Evolutionary conservation across 2,329 filamentous ascomycete species (phyloP).

Genomic region (Diaporthe citrichinensis): DNA sequence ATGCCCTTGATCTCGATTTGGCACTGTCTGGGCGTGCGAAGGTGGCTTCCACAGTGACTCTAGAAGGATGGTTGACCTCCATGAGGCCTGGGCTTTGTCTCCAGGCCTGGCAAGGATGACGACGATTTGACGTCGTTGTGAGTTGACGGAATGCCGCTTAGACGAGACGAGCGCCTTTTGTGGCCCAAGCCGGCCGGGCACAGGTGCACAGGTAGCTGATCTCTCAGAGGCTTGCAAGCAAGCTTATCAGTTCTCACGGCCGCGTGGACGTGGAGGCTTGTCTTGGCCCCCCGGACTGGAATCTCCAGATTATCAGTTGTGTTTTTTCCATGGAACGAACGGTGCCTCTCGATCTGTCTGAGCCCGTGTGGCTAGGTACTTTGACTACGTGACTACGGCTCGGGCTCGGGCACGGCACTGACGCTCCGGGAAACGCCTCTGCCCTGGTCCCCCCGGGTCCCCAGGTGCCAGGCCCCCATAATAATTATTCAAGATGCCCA

Average conservation of each 20-base stretch:
- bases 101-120: background rate
- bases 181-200: background rate
- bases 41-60: slow-evolving; percentile 12
- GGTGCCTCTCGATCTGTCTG: background rate
- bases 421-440: slow-evolving; percentile 3
- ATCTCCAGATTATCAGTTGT: background rate
- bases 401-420: slow-evolving; percentile 5
- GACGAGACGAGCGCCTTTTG: background rate
- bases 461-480: slow-evolving; percentile 19
- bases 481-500: slow-evolving; percentile 24
- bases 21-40: background rate
- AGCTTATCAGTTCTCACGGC: slow-evolving; percentile 19
- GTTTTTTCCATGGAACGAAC: background rate
- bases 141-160: background rate
- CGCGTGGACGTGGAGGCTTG: background rate
- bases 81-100: slow-evolving; percentile 13
- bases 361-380: background rate
- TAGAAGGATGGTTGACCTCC: slow-evolving; percentile 15
- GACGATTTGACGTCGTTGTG: slow-evolving; percentile 31
- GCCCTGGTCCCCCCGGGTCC: background rate
- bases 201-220: background rate
- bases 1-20: slow-evolving; percentile 6
- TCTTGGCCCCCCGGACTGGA: slow-evolving; percentile 4
- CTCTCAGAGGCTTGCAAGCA: background rate
- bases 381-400: background rate